phyloP scores from a whole-genome alignment of 2,329 filamentous ascomycete genomes.

The Penicillium sp. region DNA sequence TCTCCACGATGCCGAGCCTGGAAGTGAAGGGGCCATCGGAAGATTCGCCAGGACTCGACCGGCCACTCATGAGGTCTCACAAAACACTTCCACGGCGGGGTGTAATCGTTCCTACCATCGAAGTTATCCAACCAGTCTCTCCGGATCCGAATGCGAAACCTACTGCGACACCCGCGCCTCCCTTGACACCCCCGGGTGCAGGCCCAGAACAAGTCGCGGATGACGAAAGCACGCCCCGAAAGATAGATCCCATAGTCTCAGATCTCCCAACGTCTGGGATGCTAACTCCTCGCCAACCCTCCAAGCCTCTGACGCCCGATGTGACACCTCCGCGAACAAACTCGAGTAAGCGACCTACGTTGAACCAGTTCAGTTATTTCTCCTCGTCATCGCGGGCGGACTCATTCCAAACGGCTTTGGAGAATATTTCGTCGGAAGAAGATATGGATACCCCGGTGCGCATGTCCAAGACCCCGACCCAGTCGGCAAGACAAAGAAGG shows the following conservation, averaged over 20 bases:
- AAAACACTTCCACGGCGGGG: slow-evolving; percentile 40
- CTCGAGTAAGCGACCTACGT: slow-evolving; percentile 35
- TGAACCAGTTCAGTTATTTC: slow-evolving; percentile 53
- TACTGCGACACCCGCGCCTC: slow-evolving; percentile 31
- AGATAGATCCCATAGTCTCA: slow-evolving; percentile 26
- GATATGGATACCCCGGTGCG: slow-evolving; percentile 44
- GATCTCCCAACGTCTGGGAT: slow-evolving; percentile 23
- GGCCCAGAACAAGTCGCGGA: slow-evolving; percentile 23
- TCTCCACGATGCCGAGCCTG: slow-evolving; percentile 32
- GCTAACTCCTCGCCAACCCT: slow-evolving; percentile 61
- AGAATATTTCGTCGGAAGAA: slow-evolving; percentile 61
- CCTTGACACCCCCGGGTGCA: slow-evolving; percentile 39
- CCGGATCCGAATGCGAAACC: slow-evolving; percentile 25
- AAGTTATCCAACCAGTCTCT: slow-evolving; percentile 25
- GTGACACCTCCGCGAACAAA: slow-evolving; percentile 62
- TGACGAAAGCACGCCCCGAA: slow-evolving; percentile 21
- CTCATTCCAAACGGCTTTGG: slow-evolving; percentile 68
- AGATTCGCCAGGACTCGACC: slow-evolving; percentile 28
- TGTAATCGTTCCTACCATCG: slow-evolving; percentile 25
- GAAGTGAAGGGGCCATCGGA: slow-evolving; percentile 28
- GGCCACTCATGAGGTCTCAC: slow-evolving; percentile 39
- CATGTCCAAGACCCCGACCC: slow-evolving; percentile 21
- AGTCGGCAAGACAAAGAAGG: slow-evolving; percentile 17
- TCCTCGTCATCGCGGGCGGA: slow-evolving; percentile 59
- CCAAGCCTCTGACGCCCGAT: slow-evolving; percentile 70